These are phyloP conservation scores for Trichoderma gracile DNA, from an alignment of 2,329 filamentous ascomycete species.

Conservation along the genomic window DNA sequence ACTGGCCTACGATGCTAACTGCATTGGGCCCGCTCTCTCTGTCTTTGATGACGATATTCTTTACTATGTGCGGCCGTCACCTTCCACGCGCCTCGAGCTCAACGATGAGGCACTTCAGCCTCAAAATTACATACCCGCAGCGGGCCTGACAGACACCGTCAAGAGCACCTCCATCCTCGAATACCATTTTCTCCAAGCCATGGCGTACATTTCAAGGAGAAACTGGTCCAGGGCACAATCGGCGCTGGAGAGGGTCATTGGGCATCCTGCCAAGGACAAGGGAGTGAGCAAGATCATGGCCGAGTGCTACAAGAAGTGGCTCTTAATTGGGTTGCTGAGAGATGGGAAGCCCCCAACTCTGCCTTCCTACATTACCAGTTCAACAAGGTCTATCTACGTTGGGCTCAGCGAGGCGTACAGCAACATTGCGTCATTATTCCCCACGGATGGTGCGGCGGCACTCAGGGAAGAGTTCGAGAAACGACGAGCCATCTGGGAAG, in stretches of 20 bases:
- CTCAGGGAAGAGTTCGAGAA: constrained; percentile 65
- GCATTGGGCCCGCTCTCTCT: constrained; percentile 56
- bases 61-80: constrained; percentile 57
- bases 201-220: constrained; percentile 62
- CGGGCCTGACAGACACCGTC: constrained; percentile 55
- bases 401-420: constrained; percentile 69
- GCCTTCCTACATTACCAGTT: constrained; percentile 57
- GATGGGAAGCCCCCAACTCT: constrained; percentile 59
- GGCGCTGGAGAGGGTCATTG: constrained; percentile 65
- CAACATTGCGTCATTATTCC: constrained; percentile 68
- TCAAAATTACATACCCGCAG: constrained; percentile 60
- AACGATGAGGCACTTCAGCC: constrained; percentile 51
- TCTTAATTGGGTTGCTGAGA: constrained; percentile 72
- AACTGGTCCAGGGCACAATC: constrained; percentile 64
- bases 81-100: constrained; percentile 39
- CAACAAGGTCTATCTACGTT: constrained; percentile 58
- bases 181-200: constrained; percentile 66
- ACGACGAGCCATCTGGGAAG: constrained; percentile 59
- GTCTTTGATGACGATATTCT: constrained; percentile 67
- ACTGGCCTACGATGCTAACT: constrained; percentile 58
- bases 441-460: constrained; percentile 52
- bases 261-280: constrained; percentile 63
- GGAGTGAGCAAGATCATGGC: constrained; percentile 75
- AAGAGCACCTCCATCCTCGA: constrained; percentile 58
- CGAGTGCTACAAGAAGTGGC: constrained; percentile 90